Conservation (phyloP, 2,329 filamentous ascomycete genomes). For the Fusarium verrucosum region DNA sequence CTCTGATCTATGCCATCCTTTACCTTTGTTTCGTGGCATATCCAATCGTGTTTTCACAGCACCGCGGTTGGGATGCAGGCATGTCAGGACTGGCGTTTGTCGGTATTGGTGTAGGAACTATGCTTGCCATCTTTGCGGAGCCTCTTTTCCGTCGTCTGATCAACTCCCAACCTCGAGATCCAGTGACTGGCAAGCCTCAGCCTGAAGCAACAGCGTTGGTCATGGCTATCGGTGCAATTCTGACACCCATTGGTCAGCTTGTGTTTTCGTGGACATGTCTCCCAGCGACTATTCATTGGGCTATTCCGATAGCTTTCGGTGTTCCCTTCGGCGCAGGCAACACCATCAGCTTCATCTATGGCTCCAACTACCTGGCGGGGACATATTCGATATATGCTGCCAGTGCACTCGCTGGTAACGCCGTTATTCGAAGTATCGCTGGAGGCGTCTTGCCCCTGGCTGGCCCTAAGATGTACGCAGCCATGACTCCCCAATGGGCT, state of each 20-base stretch:
- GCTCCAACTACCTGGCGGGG: constrained; percentile 80
- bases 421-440: constrained; percentile 75
- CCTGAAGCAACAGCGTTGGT: constrained; percentile 85
- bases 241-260: constrained; percentile 81
- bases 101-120: constrained; percentile 71
- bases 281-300: constrained; percentile 80
- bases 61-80: constrained; percentile 80
- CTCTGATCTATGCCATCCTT: constrained; percentile 84
- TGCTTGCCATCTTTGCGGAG: constrained; percentile 69
- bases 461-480: constrained; percentile 74
- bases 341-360: constrained; percentile 82
- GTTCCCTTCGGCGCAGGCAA: constrained; percentile 84
- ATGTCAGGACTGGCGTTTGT: constrained; percentile 80
- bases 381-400: constrained; percentile 85
- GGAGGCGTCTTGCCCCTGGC: constrained; percentile 84
- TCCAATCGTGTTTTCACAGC: constrained; percentile 79
- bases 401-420: constrained; percentile 81
- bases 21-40: constrained; percentile 93
- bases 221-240: constrained; percentile 79
- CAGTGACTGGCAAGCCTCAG: constrained; percentile 74
- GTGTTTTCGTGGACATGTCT: constrained; percentile 90
- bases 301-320: constrained; percentile 80
- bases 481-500: constrained; percentile 79
- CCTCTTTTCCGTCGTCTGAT: constrained; percentile 81
- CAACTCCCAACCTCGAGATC: constrained; percentile 77